Conservation (phyloP, 106 monocot genomes). For the Dioscorea alata region DNA sequence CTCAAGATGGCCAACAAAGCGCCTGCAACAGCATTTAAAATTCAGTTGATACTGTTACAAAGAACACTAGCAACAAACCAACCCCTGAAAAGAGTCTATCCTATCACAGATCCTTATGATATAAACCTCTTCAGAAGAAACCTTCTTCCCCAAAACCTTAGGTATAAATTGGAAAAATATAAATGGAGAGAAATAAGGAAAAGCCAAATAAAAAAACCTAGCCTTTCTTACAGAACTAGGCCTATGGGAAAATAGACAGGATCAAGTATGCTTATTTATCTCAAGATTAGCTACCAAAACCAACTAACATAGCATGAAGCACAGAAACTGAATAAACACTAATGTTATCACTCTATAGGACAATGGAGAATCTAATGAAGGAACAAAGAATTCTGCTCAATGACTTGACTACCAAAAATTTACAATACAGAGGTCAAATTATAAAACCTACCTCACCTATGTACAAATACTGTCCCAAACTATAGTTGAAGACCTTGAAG, state of each 20-base stretch:
- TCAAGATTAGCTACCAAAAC: background rate
- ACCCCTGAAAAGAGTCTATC: background rate
- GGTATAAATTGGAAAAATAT: background rate
- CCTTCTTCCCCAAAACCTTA: background rate
- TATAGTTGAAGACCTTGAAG: background rate
- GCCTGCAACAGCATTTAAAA: conserved; percentile 2
- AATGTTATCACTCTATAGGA: background rate
- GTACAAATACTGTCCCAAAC: background rate
- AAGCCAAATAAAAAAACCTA: background rate
- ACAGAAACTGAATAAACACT: background rate
- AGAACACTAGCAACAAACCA: background rate
- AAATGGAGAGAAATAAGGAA: background rate
- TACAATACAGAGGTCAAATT: background rate
- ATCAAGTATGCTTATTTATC: background rate
- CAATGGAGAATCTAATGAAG: background rate
- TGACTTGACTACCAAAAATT: background rate
- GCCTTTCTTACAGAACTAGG: background rate
- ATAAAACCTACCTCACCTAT: background rate
- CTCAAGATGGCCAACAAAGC: background rate
- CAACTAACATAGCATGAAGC: background rate
- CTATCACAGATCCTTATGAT: background rate
- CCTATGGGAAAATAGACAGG: background rate
- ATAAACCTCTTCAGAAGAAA: background rate
- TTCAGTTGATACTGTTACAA: background rate
- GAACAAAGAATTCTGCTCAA: background rate